Evolutionary conservation across 2,329 filamentous ascomycete species (phyloP).

Genomic region (Cryphonectria naterciae): DNA sequence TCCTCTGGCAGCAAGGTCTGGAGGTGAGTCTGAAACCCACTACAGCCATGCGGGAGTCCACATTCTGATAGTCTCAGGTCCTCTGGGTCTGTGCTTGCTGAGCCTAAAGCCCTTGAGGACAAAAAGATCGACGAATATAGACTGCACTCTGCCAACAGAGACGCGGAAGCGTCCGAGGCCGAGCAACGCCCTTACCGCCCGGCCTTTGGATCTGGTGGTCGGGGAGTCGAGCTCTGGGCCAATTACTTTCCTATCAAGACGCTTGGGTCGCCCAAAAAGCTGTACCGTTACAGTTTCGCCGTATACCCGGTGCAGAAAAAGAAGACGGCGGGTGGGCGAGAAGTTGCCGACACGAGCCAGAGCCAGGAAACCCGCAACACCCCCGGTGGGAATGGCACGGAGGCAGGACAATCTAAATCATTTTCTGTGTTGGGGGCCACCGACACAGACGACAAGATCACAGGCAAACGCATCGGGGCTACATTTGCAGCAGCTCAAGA

Average conservation of each 20-base stretch:
- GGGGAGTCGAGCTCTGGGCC: slow-evolving; percentile 51
- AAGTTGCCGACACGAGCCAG: not conserved
- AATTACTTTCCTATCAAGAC: slow-evolving; percentile 57
- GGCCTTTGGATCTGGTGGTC: slow-evolving; percentile 38
- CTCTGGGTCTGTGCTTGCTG: not conserved
- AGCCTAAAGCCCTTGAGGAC: not conserved
- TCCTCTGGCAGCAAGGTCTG: not conserved
- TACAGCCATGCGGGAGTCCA: not conserved
- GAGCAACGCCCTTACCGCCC: not conserved
- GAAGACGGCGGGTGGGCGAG: not conserved
- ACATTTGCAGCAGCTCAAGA: not conserved
- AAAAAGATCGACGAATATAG: not conserved
- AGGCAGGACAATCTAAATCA: not conserved
- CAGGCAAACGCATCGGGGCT: not conserved
- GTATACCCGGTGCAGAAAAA: not conserved
- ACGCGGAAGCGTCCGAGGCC: not conserved
- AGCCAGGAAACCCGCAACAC: not conserved
- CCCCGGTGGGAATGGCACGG: not conserved
- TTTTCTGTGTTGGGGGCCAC: not conserved
- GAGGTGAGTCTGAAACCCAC: not conserved
- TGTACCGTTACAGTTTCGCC: not conserved
- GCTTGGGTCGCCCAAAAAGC: slow-evolving; percentile 32
- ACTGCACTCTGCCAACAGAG: not conserved
- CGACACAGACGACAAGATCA: not conserved
- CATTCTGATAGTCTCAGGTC: not conserved